phyloP scores from a whole-genome alignment of 805 yeast species.

The Candida nonsorbophila region DNA sequence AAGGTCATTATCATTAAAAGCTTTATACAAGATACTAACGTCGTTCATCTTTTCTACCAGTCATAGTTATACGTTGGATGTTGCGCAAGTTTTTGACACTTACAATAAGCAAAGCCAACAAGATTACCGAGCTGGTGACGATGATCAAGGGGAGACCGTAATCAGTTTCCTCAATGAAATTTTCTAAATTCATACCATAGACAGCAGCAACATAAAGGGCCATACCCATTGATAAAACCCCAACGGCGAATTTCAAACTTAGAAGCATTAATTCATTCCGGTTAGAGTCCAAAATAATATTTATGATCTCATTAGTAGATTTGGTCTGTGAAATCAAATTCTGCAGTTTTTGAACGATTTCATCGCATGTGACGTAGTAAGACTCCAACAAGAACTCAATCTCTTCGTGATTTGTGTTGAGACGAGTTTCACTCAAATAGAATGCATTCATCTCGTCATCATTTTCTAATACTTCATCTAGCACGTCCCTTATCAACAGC shows the following conservation, averaged over 20 bases:
- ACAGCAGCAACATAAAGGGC: constrained; percentile 78
- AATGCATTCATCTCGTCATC: constrained; percentile 84
- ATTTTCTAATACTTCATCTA: constrained; percentile 80
- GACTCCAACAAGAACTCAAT: constrained; percentile 88
- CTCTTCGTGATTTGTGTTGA: constrained; percentile 69
- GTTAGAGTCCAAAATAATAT: constrained; percentile 87
- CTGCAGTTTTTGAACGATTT: constrained; percentile 86
- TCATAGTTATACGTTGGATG: constrained; percentile 72
- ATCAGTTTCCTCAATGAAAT: constrained; percentile 79
- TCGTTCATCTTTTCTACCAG: constrained; percentile 21
- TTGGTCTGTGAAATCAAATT: constrained; percentile 74
- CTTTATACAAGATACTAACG: constrained; percentile 1
- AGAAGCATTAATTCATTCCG: constrained; percentile 88
- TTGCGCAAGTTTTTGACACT: constrained; percentile 56
- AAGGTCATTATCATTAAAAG: constrained; percentile 4
- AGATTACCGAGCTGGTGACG: constrained; percentile 36
- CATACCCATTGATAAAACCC: constrained; percentile 75
- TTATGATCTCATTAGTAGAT: constrained; percentile 92
- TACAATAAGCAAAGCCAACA: constrained; percentile 43
- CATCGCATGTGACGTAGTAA: constrained; percentile 86
- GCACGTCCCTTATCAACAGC: constrained; percentile 69
- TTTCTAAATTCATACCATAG: constrained; percentile 94
- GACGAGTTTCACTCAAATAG: constrained; percentile 62
- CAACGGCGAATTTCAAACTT: constrained; percentile 78
- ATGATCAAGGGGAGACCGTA: constrained; percentile 56